Evolutionary conservation across 192 early-diverging fungal species (phyloP), one percentile per base, ranked within the genome.

Genomic region (Physocladia obscura): DNA sequence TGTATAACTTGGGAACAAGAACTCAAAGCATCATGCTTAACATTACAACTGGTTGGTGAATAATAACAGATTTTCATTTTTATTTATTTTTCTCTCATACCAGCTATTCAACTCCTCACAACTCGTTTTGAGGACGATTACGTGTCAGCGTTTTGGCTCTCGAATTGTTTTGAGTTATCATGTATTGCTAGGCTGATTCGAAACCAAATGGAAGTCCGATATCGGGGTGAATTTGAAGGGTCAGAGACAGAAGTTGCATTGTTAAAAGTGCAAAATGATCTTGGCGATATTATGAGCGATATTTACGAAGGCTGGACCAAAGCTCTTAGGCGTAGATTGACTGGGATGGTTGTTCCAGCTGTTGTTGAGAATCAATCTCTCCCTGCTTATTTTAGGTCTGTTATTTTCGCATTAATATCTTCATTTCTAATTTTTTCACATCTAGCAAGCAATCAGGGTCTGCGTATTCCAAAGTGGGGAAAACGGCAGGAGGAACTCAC

Each of bases 251-350:
- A 93, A 75, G 88, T 90, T 48, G 74, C 89, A 3, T 88, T 97
- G 57, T 87, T 89, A 50, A 93, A 92, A 26, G 88, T 94, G 56
- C 91, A 92, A 76, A 89, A 85, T 75, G 95, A 97, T 54, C 80
- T 98, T 31, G 91, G 96, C 75, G 88, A 91, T 62, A 79, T 98
- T 36, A 84, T 98, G 62, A 88, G 90, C 35, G 93, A 96, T 59
- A 96, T 98, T 62, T 97, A 94, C 85, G 91, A 93, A 77, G 93
- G 93, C 17, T 98, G 96, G 96, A 91, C 97, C 87, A 96, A 94
- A 76, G 93, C 94, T 48, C 83, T 97, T 70, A 94, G 96, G 79
- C 96, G 96, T 77, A 84, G 92, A 4, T 83, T 99, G 36, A 81
- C 82, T 61, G 94, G 94, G 81, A 92, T 97, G 87, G 91, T 96